Base-by-base conservation (phyloP, 805 yeast genomes). In the Ogataea trehalophila region DNA sequence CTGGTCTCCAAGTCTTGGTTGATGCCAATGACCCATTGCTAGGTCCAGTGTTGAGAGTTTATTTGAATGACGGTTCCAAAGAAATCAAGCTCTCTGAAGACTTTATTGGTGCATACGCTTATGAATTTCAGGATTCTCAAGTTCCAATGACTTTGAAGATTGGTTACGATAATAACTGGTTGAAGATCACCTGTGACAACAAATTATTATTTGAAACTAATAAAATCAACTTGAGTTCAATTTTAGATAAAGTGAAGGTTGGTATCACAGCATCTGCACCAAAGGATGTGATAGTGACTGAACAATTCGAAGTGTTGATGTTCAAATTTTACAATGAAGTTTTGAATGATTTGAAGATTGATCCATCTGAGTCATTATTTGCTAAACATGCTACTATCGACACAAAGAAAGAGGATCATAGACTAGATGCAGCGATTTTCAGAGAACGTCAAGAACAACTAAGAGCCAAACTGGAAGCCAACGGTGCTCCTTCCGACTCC, bases 61-160 rank as follows among this genome's bases (percentile, higher is more conserved):
- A 73, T 51, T 67, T 78, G 48, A 80, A 76, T 56, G 92, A 85
- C 62, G 86, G 86, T 0, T 49, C 78, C 0, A 64, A 66, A 26
- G 63, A 62, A 11, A 60, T 69, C 13, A 59, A 57, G 18, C 17
- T 54, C n/a, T 35, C 51, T 4, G 41, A 47, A 8, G 65, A 64
- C 35, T 62, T 46, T 35, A 8, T 64, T 18, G 69, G 67, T 11
- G 67, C 67, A 1, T 65, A 70, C 39, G 48, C 63, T 13, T 56
- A 70, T 40, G 62, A 63, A 35, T 86, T 77, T 55, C 83, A 85
- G 61, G 82, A 80, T 55, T 79, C 88, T 0, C 78, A 79, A 51
- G 87, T 85, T 6, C 95, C 95, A 11, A 69, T 77, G 22, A 83
- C 87, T 1, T 45, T 85, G n/a, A 77, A 89, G 65, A 54, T 86